A percentile compares a stretch with the other conserved stretches of the same genome.
Conservation (phyloP, 257 asterid genomes). For the Ligustrum vulgare region DNA sequence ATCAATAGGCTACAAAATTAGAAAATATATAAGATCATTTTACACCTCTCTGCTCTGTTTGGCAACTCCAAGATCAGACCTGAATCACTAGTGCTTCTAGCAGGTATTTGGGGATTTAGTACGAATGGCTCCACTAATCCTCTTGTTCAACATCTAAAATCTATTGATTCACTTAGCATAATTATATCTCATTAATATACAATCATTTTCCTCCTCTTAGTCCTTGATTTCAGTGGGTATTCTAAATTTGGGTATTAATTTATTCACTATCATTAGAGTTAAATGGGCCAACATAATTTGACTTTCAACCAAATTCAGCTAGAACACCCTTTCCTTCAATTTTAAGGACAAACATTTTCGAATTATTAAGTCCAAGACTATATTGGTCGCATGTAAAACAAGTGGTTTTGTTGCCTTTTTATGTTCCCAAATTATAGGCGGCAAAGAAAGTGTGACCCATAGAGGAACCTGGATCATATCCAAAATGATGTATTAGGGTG, state of each 20-base stretch:
- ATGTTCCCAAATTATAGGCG: background rate
- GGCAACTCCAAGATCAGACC: background rate
- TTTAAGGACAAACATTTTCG: background rate
- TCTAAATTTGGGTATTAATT: background rate
- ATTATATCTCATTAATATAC: background rate
- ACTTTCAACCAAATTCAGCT: background rate
- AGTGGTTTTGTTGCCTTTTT: background rate
- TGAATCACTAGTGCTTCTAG: background rate
- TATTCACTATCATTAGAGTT: background rate
- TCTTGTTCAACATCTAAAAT: background rate
- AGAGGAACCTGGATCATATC: background rate
- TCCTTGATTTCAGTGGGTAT: background rate
- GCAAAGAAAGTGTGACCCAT: background rate
- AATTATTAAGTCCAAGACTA: background rate
- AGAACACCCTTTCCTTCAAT: background rate
- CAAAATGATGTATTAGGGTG: background rate
- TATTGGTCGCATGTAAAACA: background rate
- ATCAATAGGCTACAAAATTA: background rate
- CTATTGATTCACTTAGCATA: background rate
- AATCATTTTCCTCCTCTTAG: background rate
- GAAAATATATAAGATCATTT: background rate
- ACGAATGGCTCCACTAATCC: background rate
- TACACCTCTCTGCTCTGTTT: background rate
- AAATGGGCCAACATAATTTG: background rate
- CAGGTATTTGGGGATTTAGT: background rate